Evolutionary conservation across 768 basidiomycete genomes (phyloP).

Genomic region (Roridomyces roridus): DNA sequence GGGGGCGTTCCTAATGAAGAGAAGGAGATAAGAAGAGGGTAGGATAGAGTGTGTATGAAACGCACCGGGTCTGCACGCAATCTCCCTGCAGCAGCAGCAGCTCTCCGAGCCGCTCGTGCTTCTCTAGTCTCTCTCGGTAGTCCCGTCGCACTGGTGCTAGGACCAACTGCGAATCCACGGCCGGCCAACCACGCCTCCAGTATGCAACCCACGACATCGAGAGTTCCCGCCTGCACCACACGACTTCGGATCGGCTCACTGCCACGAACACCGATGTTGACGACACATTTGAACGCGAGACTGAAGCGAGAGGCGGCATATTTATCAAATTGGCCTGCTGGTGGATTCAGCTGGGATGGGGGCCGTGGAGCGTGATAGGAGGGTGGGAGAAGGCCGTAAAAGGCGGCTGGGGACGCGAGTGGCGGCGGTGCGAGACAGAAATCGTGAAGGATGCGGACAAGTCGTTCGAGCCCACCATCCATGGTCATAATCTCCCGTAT

Average conservation of each 20-base stretch:
- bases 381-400: slow-evolving; percentile 81
- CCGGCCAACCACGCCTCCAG: slow-evolving; percentile 92
- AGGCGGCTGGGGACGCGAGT: slow-evolving; percentile 74
- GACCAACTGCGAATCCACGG: slow-evolving; percentile 86
- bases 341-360: slow-evolving; percentile 68
- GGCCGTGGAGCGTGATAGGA: slow-evolving; percentile 60
- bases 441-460: slow-evolving; percentile 90
- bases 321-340: slow-evolving; percentile 65
- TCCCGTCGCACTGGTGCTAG: slow-evolving; percentile 78
- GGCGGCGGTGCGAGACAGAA: slow-evolving; percentile 86
- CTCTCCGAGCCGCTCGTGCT: slow-evolving; percentile 60
- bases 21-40: neutral
- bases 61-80: slow-evolving; percentile 16
- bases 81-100: slow-evolving; percentile 61
- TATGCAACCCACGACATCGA: slow-evolving; percentile 93
- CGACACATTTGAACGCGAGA: slow-evolving; percentile 95
- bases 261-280: slow-evolving; percentile 97
- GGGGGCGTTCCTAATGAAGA: slow-evolving; percentile 1
- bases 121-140: slow-evolving; percentile 78
- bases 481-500: slow-evolving; percentile 98
- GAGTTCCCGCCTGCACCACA: slow-evolving; percentile 92
- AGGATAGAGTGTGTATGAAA: neutral
- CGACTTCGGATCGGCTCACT: slow-evolving; percentile 88
- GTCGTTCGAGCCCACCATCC: slow-evolving; percentile 96
- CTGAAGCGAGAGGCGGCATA: slow-evolving; percentile 89